Evolutionary conservation across 2,329 filamentous ascomycete genomes (phyloP).

Genomic region (Neonectria coccinea): DNA sequence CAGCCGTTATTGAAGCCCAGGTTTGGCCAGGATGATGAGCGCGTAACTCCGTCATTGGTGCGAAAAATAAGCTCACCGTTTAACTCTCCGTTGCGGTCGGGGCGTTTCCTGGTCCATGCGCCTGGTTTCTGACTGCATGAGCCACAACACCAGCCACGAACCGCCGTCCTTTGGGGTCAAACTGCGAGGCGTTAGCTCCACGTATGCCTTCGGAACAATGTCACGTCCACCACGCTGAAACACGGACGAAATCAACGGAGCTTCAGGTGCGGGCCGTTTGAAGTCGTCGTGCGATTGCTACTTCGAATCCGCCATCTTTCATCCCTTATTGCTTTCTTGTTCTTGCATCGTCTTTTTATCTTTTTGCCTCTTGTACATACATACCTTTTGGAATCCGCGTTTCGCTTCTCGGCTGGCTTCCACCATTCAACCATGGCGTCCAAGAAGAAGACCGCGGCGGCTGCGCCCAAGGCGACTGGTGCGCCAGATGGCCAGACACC

Average conservation of each 20-base stretch:
- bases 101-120: conserved; percentile 8
- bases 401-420: conserved; percentile 12
- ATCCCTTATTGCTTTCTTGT: conserved; percentile 9
- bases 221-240: conserved; percentile 34
- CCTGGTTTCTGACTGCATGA: conserved; percentile 6
- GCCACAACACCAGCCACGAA: conserved; percentile 42
- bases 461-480: conserved; percentile 37
- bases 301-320: conserved; percentile 19
- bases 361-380: conserved; percentile 22
- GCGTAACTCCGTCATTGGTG: conserved; percentile 20
- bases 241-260: conserved; percentile 38
- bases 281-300: conserved; percentile 29
- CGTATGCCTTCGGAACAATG: conserved; percentile 38
- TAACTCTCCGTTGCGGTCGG: conserved; percentile 3
- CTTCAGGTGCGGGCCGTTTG: conserved; percentile 51
- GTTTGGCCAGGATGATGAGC: background rate
- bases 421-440: conserved; percentile 36
- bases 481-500: conserved; percentile 56
- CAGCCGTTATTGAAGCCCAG: conserved; percentile 1
- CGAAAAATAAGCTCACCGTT: conserved; percentile 14
- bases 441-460: conserved; percentile 33
- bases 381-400: background rate
- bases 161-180: conserved; percentile 1
- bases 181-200: conserved; percentile 34
- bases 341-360: conserved; percentile 3